Percentiles rank a stretch among this genome's conserved stretches.
Evolutionary conservation across 441 rosid species (phyloP).

Genomic region (Omphalea diandra): DNA sequence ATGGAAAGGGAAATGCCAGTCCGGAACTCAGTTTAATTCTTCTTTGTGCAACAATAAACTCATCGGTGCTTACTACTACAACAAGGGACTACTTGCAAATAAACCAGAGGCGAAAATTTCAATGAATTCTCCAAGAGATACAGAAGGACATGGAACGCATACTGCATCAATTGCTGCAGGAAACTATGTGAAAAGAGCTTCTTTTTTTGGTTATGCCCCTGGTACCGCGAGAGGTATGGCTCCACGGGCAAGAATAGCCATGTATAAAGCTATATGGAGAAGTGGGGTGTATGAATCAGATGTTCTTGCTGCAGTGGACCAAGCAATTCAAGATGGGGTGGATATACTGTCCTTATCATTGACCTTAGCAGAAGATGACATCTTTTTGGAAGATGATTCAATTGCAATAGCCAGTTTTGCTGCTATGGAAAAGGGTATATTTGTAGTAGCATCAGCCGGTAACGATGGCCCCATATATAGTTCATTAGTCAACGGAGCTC

Average conservation of each 20-base stretch:
- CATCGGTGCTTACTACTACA: constrained; percentile 61
- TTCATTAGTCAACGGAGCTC: constrained; percentile 60
- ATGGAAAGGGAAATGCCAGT: constrained; percentile 65
- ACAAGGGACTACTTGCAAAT: constrained; percentile 45
- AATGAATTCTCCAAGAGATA: constrained; percentile 25
- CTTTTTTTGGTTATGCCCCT: constrained; percentile 62
- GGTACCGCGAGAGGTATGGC: constrained; percentile 73
- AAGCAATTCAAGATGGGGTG: constrained; percentile 61
- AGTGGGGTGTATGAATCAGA: constrained; percentile 60
- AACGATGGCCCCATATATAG: constrained; percentile 52
- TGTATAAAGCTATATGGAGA: constrained; percentile 69
- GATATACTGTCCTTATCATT: constrained; percentile 58
- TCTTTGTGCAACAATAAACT: constrained; percentile 58
- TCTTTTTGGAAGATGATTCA: constrained; percentile 54
- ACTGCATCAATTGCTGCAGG: constrained; percentile 82
- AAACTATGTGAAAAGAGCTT: constrained; percentile 44
- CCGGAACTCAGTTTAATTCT: constrained; percentile 38
- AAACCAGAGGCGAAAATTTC: constrained; percentile 47
- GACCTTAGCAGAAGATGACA: constrained; percentile 44
- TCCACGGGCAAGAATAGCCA: constrained; percentile 63
- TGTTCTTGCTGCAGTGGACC: constrained; percentile 66
- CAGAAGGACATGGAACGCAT: constrained; percentile 74
- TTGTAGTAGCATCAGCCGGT: constrained; percentile 62
- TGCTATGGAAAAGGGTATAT: constrained; percentile 48
- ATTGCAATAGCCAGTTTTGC: constrained; percentile 63